Base-by-base conservation (phyloP, 2,329 filamentous ascomycete species). In the Fusarium hostae region DNA sequence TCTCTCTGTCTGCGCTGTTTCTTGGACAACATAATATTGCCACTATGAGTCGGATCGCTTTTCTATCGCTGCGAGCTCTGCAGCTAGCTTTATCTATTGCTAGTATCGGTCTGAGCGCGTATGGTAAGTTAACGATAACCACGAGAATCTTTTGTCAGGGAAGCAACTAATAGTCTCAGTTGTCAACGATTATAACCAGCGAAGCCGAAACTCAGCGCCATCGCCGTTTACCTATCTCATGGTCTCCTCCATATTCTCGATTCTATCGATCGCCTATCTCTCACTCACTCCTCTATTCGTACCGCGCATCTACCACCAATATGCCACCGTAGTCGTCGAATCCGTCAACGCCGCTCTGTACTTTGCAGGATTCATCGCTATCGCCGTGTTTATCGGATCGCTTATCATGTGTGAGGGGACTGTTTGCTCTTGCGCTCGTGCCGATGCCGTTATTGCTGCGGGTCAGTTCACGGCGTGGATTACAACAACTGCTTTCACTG, bases 281-380 rank as follows among this genome's bases (percentile, higher is more conserved):
- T 87, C 88, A 75, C 54, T 86, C 40, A 78, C 83, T 13, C 84
- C 86, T 9, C 82, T 84, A 50, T 85, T 85, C 64, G 72, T 81
- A 18, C 82, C 85, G 2, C 79, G 81, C 44, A 82, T 81, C 41
- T 84, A 84, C 37, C 84, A 88, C 76, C 84, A 86, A 34, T 86
- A 84, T 70, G 82, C 80, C 15, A 81, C 84, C 44, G 76, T 90
- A 37, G 82, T 79, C 30, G 70, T 89, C 66, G 88, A 90, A 72
- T 75, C 81, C 37, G 59, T 83, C 73, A 90, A 89, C 77, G 81
- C 84, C 8, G 69, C 89, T 61, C 86, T 90, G 76, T 89, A 88
- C 81, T 87, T 90, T 77, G 82, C 84, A 24, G 88, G 88, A 61
- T 90, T 90, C 80, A 83, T 89, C 73, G 87, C 87, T 13, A 83